These are phyloP conservation scores for Sporothrix inflata DNA, from an alignment of 2,329 filamentous ascomycete genomes.

Conservation along the genomic window DNA sequence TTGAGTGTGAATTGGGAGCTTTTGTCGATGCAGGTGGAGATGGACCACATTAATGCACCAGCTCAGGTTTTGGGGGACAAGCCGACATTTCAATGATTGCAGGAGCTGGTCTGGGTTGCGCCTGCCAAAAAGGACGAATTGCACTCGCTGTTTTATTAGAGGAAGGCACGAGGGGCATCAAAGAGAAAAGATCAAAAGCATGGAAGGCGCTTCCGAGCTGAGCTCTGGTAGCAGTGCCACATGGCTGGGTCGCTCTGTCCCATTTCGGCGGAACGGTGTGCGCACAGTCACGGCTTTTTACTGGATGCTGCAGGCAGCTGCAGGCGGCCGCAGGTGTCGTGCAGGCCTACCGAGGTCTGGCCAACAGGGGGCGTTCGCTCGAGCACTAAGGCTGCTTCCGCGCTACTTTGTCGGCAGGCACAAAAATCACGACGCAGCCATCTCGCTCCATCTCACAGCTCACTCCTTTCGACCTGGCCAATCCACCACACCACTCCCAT, in stretches of 20 bases:
- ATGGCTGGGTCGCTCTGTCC: constrained; percentile 14
- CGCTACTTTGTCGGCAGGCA: not conserved
- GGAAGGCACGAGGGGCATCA: not conserved
- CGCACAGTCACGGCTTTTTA: not conserved
- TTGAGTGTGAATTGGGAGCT: not conserved
- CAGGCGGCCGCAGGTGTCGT: constrained; percentile 1
- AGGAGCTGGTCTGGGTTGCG: not conserved
- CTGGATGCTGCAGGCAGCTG: not conserved
- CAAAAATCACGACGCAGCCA: not conserved
- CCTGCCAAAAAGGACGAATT: not conserved
- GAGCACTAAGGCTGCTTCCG: not conserved
- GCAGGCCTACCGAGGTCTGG: not conserved
- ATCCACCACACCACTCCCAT: not conserved
- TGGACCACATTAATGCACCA: constrained; percentile 11
- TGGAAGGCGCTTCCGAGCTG: not conserved
- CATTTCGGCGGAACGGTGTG: not conserved
- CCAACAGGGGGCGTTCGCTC: not conserved
- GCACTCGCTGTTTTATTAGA: not conserved
- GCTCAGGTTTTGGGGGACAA: not conserved
- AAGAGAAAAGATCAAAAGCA: not conserved
- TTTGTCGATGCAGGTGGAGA: constrained; percentile 13
- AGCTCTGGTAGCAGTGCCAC: not conserved
- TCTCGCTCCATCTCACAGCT: not conserved
- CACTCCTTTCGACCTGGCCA: not conserved
- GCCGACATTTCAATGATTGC: not conserved